phyloP scores from a whole-genome alignment of 2,329 filamentous ascomycete genomes.

The Claviceps sp. region DNA sequence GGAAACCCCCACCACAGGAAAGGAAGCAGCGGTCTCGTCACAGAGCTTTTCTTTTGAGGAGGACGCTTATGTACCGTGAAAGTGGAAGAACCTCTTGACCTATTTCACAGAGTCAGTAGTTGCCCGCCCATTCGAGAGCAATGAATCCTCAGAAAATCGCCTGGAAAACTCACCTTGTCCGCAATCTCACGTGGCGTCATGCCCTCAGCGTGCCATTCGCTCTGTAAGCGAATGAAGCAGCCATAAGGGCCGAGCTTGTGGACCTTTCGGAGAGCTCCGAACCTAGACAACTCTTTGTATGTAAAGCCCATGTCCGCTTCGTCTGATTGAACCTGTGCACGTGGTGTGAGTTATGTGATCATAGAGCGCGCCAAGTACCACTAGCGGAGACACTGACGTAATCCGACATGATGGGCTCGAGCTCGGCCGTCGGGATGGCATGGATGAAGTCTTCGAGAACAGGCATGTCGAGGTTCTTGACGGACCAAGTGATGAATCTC shows the following conservation, averaged over 20 bases:
- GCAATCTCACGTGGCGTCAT: constrained; percentile 16
- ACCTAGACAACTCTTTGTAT: constrained; percentile 26
- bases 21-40: background rate
- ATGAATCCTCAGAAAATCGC: background rate
- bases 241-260: constrained; percentile 28
- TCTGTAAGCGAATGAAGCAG: constrained; percentile 24
- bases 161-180: constrained; percentile 9
- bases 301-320: constrained; percentile 32
- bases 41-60: background rate
- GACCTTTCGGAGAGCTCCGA: constrained; percentile 27
- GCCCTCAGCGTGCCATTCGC: constrained; percentile 20
- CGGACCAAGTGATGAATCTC: constrained; percentile 47
- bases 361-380: constrained; percentile 8
- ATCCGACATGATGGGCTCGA: constrained; percentile 26
- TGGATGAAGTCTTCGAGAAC: constrained; percentile 49
- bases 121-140: background rate
- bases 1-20: too few relatives aligned
- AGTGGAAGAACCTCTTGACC: constrained; percentile 1
- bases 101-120: background rate
- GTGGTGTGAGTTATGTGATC: background rate
- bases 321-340: constrained; percentile 18
- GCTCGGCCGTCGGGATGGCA: constrained; percentile 41
- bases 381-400: constrained; percentile 7
- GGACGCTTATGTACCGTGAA: background rate
- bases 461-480: constrained; percentile 41